Conservation (phyloP, 306 rosid genomes). For the Amphicarpaea edgeworthii region DNA sequence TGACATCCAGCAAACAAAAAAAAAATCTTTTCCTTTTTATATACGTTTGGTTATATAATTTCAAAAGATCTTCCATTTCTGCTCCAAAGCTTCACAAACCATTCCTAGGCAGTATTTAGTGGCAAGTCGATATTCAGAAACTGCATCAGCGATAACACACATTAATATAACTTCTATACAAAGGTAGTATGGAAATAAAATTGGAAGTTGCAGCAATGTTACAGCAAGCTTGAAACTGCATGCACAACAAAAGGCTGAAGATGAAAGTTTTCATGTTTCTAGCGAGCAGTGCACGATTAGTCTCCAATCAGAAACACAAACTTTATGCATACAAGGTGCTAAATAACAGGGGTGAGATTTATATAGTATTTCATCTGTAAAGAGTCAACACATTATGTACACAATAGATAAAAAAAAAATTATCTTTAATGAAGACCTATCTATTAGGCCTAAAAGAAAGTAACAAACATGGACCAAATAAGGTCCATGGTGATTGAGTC, state of each 20-base stretch:
- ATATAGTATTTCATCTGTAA: background rate
- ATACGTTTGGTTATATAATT: background rate
- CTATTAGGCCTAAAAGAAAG: background rate
- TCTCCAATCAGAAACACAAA: background rate
- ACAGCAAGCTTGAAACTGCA: constrained; percentile 6
- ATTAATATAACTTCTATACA: too few relatives aligned
- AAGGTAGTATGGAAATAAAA: constrained; percentile 3
- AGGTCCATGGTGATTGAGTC: too few relatives aligned
- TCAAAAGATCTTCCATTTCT: constrained; percentile 35
- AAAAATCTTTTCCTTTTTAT: background rate
- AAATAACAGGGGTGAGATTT: background rate
- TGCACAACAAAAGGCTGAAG: background rate
- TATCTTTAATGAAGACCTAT: background rate
- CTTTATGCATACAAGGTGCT: background rate
- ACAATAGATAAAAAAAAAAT: background rate
- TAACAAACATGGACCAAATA: too few relatives aligned
- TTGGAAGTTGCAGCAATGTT: background rate
- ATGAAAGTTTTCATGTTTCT: background rate
- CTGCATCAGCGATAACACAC: too few relatives aligned
- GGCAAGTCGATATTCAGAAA: constrained; percentile 12
- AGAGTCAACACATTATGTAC: too few relatives aligned
- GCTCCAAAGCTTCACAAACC: constrained; percentile 41
- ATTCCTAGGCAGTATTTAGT: constrained; percentile 34
- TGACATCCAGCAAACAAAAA: background rate
- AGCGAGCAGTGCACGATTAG: background rate